Evolutionary conservation across 2,329 filamentous ascomycete genomes (phyloP).

Genomic region (Epicoccum sorghinum): DNA sequence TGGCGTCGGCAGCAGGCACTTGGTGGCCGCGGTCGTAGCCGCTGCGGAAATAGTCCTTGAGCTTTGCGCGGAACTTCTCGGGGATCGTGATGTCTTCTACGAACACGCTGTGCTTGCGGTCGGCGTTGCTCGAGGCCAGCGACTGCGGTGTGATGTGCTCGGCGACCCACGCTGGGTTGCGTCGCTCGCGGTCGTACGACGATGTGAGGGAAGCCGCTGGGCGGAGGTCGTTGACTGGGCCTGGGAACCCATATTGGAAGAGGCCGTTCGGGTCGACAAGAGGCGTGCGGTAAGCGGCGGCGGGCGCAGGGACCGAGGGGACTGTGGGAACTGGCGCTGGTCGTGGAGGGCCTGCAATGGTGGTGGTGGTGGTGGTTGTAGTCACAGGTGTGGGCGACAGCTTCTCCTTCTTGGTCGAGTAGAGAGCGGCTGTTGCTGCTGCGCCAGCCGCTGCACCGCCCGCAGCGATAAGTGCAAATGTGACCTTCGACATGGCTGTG

Average conservation of each 20-base stretch:
- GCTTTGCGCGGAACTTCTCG: constrained; percentile 82
- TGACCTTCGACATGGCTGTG: constrained; percentile 57
- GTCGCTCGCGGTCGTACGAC: constrained; percentile 84
- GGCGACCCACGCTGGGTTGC: constrained; percentile 89
- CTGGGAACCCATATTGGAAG: constrained; percentile 77
- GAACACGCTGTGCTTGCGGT: constrained; percentile 84
- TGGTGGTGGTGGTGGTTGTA: constrained; percentile 45
- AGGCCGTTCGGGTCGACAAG: constrained; percentile 58
- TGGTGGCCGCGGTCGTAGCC: constrained; percentile 97
- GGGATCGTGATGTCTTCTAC: constrained; percentile 81
- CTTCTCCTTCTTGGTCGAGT: constrained; percentile 44
- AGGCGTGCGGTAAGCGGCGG: constrained; percentile 28
- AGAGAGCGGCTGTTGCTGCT: constrained; percentile 56
- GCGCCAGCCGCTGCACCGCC: constrained; percentile 56
- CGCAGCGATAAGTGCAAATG: constrained; percentile 56
- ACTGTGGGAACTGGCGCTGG: constrained; percentile 31
- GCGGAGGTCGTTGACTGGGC: constrained; percentile 83
- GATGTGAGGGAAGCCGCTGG: constrained; percentile 79
- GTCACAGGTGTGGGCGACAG: constrained; percentile 33
- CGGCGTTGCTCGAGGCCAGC: constrained; percentile 73
- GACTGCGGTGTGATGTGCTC: constrained; percentile 96
- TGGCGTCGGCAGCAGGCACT: constrained; percentile 93
- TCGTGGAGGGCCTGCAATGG: constrained; percentile 35
- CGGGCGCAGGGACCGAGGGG: constrained; percentile 33
- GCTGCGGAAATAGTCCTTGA: constrained; percentile 93